These are phyloP conservation scores for Penicillium malachiteum DNA, from an alignment of 495 filamentous ascomycete genomes.

Conservation along the genomic window DNA sequence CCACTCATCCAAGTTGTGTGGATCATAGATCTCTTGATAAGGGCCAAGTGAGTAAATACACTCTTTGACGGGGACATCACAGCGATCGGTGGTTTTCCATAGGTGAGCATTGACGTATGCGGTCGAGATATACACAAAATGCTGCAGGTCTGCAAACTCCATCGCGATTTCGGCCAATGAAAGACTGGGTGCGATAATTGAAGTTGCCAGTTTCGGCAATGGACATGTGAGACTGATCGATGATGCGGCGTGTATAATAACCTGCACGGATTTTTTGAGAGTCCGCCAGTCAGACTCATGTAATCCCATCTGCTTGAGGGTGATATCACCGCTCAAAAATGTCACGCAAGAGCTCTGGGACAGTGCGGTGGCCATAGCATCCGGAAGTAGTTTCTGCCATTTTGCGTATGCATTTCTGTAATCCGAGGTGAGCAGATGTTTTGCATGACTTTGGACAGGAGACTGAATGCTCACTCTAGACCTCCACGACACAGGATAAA, in stretches of 20 bases:
- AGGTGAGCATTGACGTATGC: conserved; percentile 9
- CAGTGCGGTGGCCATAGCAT: not conserved
- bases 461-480: not conserved
- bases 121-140: conserved; percentile 3
- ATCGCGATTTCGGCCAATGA: not conserved
- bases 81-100: not conserved
- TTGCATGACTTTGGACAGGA: not conserved
- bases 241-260: conserved; percentile 3
- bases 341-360: not conserved
- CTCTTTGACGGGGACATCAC: conserved; percentile 2
- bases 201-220: not conserved
- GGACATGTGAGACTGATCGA: not conserved
- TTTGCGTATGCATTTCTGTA: not conserved
- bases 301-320: not conserved
- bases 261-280: conserved; percentile 1
- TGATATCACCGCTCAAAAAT: not conserved
- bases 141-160: not conserved
- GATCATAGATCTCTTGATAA: not conserved
- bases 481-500: conserved; percentile 1
- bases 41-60: not conserved
- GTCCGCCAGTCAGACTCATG: conserved; percentile 1
- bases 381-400: conserved; percentile 1
- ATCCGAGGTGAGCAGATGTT: not conserved
- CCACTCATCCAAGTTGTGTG: not conserved
- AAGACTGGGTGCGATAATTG: not conserved